Percentiles rank a stretch among this genome's conserved stretches.
Evolutionary conservation across 495 filamentous ascomycete genomes (phyloP).

Genomic region (Lineolata rhizophorae): DNA sequence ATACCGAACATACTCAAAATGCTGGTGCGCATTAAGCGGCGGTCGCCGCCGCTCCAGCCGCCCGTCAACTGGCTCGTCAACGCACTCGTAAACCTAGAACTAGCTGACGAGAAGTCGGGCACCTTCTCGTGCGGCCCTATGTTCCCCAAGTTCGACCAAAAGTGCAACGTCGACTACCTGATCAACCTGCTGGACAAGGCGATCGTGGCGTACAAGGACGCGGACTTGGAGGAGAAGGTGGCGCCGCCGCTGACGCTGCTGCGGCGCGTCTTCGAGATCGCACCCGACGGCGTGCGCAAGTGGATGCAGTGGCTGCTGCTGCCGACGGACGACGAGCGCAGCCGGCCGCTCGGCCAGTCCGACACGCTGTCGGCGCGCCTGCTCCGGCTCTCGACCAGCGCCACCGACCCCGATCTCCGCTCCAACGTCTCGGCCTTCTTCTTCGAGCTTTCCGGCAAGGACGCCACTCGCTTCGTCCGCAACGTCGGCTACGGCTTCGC

Average conservation of each 20-base stretch:
- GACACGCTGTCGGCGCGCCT: constrained; percentile 56
- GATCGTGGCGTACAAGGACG: constrained; percentile 33
- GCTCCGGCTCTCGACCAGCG: constrained; percentile 56
- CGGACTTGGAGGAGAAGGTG: constrained; percentile 43
- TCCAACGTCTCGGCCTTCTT: constrained; percentile 56
- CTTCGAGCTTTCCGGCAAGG: constrained; percentile 57
- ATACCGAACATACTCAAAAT: constrained; percentile 55
- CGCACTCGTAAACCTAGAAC: constrained; percentile 54
- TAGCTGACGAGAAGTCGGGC: constrained; percentile 26
- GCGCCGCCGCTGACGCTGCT: constrained; percentile 54
- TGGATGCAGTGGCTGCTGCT: constrained; percentile 47
- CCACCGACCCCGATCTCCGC: constrained; percentile 43
- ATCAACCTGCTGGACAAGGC: constrained; percentile 52
- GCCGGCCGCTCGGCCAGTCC: constrained; percentile 51
- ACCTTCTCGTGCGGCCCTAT: constrained; percentile 11
- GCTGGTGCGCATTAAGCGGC: constrained; percentile 32
- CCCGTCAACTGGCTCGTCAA: constrained; percentile 50
- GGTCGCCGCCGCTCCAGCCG: constrained; percentile 34
- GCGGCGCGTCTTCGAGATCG: constrained; percentile 46
- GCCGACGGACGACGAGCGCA: constrained; percentile 61
- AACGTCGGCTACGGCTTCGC: constrained; percentile 60
- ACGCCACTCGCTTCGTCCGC: constrained; percentile 13
- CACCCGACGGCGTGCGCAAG: constrained; percentile 36
- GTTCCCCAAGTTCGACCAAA: constrained; percentile 44
- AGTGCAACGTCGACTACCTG: constrained; percentile 41